phyloP scores from a whole-genome alignment of 495 filamentous ascomycete genomes.

The Darksidea phi region DNA sequence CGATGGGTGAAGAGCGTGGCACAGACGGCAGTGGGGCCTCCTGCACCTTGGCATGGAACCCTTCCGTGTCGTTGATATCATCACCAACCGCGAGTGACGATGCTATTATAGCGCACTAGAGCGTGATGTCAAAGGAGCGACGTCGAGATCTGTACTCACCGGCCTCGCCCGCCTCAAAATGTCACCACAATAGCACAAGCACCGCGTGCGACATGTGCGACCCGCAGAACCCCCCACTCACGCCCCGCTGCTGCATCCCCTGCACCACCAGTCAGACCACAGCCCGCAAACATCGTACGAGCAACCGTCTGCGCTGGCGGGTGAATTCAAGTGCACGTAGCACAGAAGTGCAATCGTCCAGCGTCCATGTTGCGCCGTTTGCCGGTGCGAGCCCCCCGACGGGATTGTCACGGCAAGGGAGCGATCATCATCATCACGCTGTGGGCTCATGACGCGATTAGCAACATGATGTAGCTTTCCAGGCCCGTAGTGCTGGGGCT shows the following conservation, averaged over 20 bases:
- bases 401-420: background rate
- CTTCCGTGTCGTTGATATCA: too few relatives aligned
- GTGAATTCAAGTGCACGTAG: background rate
- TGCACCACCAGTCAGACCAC: slow-evolving; percentile 28
- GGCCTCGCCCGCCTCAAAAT: too few relatives aligned
- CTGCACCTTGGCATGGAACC: too few relatives aligned
- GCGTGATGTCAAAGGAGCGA: too few relatives aligned
- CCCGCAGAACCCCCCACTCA: slow-evolving; percentile 4
- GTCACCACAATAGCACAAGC: slow-evolving; percentile 13
- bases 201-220: slow-evolving; percentile 16
- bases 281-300: slow-evolving; percentile 22
- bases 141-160: too few relatives aligned
- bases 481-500: slow-evolving; percentile 7
- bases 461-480: background rate
- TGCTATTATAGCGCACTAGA: too few relatives aligned
- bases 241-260: slow-evolving; percentile 4
- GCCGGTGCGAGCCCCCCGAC: slow-evolving; percentile 4
- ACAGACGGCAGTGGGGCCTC: too few relatives aligned
- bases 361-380: background rate
- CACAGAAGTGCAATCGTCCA: background rate
- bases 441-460: background rate
- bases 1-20: too few relatives aligned
- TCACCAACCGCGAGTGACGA: too few relatives aligned
- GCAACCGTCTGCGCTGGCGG: slow-evolving; percentile 7
- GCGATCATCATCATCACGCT: background rate